Evolutionary conservation across 352 stramenopile species (phyloP), one percentile per base, ranked within the genome.

Genomic region (Pythium rhizo-oryzae): DNA sequence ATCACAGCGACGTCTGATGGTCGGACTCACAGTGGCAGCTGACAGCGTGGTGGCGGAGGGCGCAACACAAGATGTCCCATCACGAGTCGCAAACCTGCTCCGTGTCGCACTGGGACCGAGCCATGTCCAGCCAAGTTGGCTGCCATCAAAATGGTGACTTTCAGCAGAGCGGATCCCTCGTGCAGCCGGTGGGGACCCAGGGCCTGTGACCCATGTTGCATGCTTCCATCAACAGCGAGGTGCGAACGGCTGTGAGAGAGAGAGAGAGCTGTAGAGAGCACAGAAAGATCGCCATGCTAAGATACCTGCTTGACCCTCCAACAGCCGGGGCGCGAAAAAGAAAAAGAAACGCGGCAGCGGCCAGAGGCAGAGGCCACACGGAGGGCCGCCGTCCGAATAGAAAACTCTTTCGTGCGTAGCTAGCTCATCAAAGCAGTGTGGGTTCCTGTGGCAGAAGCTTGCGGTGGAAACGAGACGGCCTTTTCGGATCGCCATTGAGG

Each of bases 41-140:
- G 41, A 47, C 41, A 47, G 41, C 41, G 41, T 19, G 41, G 41
- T 47, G 52, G 16, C 21, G 28, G 18, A 58, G n/a, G 4, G 8
- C 25, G 33, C 30, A 35, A 44, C 25, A 21, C 52, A 58, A 58
- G 52, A 58, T 58, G 52, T 58, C 52, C 28, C 52, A 58, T 25
- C 28, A 39, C 52, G 19, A 21, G 19, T 11, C 50, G 13, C 33
- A 44, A 44, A 18, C 2, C 25, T 23, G 30, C 16, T n/a, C 33
- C 13, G 25, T 13, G 25, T 19, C 52, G 44, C 46, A 53, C 7
- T 21, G 41, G 1, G 41, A 47, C 8, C 41, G 2, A 47, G 21
- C 18, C 41, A 41, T n/a, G n/a, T n/a, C n/a, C n/a, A n/a, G 35
- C 35, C 35, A 41, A 11, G 35, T 41, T 41, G 35, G 8, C 35